Percentiles rank a stretch among this genome's conserved stretches.
Evolutionary conservation across 345 rosid species (phyloP).

Genomic region (Microcos paniculata): DNA sequence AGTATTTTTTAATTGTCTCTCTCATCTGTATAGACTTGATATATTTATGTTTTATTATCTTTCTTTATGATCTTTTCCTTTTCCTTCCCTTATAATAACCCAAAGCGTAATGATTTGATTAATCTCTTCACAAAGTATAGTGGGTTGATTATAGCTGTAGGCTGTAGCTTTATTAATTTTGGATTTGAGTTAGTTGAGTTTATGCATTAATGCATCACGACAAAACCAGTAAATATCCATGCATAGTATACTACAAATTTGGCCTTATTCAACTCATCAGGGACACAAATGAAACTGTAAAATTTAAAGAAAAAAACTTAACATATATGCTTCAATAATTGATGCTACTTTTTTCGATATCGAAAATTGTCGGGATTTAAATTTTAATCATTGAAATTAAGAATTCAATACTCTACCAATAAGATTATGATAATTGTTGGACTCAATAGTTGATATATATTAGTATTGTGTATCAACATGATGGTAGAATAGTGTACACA

Average conservation of each 20-base stretch:
- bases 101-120: constrained; percentile 5
- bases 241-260: not conserved
- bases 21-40: too few species aligned
- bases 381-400: too few species aligned
- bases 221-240: not conserved
- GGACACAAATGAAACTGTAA: not conserved
- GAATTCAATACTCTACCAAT: too few species aligned
- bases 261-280: not conserved
- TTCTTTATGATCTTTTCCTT: not conserved
- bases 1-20: too few species aligned
- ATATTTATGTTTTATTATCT: not conserved
- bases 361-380: too few species aligned
- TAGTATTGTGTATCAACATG: too few species aligned
- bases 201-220: constrained; percentile 8
- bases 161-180: not conserved
- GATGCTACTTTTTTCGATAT: too few species aligned
- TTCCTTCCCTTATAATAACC: not conserved
- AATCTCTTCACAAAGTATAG: not conserved
- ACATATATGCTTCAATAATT: not conserved
- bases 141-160: not conserved
- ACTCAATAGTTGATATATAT: too few species aligned
- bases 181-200: not conserved
- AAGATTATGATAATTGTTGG: too few species aligned
- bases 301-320: not conserved
- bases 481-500: too few species aligned